Evolutionary conservation across 1,284 basidiomycete species (phyloP), one percentile per base, ranked within the genome.

Genomic region (Rhodofomes roseus): DNA sequence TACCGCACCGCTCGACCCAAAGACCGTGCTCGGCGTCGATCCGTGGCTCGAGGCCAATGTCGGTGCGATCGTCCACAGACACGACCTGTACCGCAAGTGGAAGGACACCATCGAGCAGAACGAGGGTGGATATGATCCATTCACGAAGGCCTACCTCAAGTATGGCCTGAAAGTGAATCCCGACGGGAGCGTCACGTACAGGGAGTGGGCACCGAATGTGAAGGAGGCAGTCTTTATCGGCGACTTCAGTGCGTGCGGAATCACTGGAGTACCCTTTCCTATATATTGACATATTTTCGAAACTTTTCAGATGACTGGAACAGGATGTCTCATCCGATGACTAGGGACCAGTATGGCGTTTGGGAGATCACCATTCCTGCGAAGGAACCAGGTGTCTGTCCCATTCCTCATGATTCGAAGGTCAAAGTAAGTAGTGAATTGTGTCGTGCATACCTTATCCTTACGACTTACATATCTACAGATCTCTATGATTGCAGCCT

Each of bases 201-300:
- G 92, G 68, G 96, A 99, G 73, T 99, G 96, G 96, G 96, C 96
- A 6, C 95, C 96, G 0, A 94, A 93, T 67, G 96, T 90, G 14
- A 78, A 73, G 51, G 86, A 90, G 68, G 96, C 96, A 1, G 82
- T 80, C 67, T 77, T 99, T 58, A 95, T 95, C 70, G 96, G 96
- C 55, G 96, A 99, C 53, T 99, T 99, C 80, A 99, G 95, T 96
- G 63, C 75, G 93, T 84, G n/a, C n/a, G n/a, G n/a, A n/a, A n/a
- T n/a, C n/a, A n/a, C n/a, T n/a, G n/a, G n/a, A n/a, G n/a, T n/a
- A n/a, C n/a, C n/a, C n/a, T n/a, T n/a, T n/a, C n/a, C n/a, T n/a
- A 36, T 23, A 37, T 31, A 58, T 36, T 59, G 23, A 43, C 39
- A 55, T 16, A 2, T 54, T 14, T 40, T 6, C 48, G 57, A 43